A percentile compares a stretch with the other conserved stretches of the same genome.
Conservation (phyloP, 2,329 filamentous ascomycete species). For the Paecilomyces formosus region DNA sequence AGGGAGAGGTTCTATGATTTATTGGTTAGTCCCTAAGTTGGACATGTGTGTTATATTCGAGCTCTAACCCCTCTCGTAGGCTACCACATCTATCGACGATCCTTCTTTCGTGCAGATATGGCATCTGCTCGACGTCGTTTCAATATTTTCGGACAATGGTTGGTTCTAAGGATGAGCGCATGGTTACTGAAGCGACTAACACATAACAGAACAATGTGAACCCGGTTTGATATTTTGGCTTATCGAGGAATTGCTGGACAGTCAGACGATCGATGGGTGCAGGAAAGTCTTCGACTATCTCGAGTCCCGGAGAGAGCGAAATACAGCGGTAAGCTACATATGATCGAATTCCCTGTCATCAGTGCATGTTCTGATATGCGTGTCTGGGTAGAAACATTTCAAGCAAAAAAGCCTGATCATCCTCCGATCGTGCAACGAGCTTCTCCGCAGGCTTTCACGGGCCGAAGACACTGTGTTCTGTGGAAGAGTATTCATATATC, state of each 20-base stretch:
- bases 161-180: conserved; percentile 34
- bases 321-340: conserved; percentile 57
- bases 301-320: conserved; percentile 82
- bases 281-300: conserved; percentile 89
- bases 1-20: conserved; percentile 72
- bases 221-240: conserved; percentile 80
- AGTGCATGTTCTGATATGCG: conserved; percentile 12
- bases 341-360: conserved; percentile 15
- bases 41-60: neutral
- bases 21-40: conserved; percentile 52
- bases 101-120: conserved; percentile 76
- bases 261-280: conserved; percentile 88
- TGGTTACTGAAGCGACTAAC: neutral
- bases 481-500: conserved; percentile 93
- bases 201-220: conserved; percentile 52
- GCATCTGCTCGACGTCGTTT: conserved; percentile 90
- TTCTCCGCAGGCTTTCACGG: conserved; percentile 85
- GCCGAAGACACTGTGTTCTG: conserved; percentile 97
- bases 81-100: conserved; percentile 66
- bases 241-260: conserved; percentile 90
- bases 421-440: conserved; percentile 88
- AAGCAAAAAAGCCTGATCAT: conserved; percentile 82
- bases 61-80: conserved; percentile 43
- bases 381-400: conserved; percentile 52
- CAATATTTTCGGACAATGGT: conserved; percentile 76